These are phyloP conservation scores for Scenedesmus sp. DNA, from an alignment of 163 green algal species.

Conservation along the genomic window DNA sequence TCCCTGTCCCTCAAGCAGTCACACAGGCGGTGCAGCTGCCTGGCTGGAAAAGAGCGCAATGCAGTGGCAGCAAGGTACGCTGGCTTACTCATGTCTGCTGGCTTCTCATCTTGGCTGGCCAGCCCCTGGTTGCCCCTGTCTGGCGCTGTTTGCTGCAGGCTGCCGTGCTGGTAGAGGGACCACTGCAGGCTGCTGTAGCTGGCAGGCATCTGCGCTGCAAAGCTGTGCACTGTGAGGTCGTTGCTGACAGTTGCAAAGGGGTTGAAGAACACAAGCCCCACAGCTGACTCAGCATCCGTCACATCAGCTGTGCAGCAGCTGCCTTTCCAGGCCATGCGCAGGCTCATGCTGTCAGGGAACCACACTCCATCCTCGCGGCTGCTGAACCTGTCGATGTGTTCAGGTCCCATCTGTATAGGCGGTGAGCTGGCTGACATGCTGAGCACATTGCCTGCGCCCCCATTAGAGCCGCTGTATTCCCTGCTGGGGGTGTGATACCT, in stretches of 20 bases:
- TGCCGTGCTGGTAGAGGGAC: slow-evolving; percentile 52
- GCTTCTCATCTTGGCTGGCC: slow-evolving; percentile 50
- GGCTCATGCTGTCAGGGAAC: slow-evolving; percentile 58
- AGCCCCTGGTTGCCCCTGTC: slow-evolving; percentile 64
- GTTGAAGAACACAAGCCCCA: slow-evolving; percentile 61
- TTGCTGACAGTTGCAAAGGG: slow-evolving; percentile 41
- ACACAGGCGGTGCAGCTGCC: too few relatives aligned
- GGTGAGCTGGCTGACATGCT: too few relatives aligned
- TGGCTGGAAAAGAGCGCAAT: too few relatives aligned
- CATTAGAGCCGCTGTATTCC: too few relatives aligned
- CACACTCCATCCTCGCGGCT: slow-evolving; percentile 60
- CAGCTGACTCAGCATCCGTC: background rate
- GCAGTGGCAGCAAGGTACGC: too few relatives aligned
- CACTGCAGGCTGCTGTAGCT: slow-evolving; percentile 58
- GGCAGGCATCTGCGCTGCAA: slow-evolving; percentile 62
- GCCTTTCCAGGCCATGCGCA: slow-evolving; percentile 63
- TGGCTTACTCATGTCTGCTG: slow-evolving; percentile 38
- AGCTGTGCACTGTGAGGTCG: slow-evolving; percentile 33
- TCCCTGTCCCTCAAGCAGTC: background rate
- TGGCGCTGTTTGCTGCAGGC: background rate
- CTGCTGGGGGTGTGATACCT: too few relatives aligned
- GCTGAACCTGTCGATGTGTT: slow-evolving; percentile 53
- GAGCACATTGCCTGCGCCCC: too few relatives aligned
- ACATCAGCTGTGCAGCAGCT: slow-evolving; percentile 49
- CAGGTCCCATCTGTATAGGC: too few relatives aligned